phyloP scores from a whole-genome alignment of 208 protist genomes.

The Tritrichomonas musculus region DNA sequence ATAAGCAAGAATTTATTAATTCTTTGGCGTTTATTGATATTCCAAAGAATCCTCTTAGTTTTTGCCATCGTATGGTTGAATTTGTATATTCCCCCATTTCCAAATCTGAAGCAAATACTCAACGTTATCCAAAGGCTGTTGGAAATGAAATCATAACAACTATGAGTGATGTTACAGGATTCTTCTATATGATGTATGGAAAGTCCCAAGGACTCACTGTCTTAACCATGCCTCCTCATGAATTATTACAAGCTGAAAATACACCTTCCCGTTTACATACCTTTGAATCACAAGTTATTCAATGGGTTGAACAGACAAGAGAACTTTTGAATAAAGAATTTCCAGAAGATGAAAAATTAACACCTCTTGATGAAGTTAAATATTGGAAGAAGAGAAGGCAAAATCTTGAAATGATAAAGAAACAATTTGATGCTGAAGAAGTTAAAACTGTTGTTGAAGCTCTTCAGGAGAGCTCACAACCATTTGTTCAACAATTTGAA shows the following conservation, averaged over 20 bases:
- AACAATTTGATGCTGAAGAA: slow-evolving; percentile 23
- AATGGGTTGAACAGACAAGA: slow-evolving; percentile 50
- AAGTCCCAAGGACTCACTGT: slow-evolving; percentile 51
- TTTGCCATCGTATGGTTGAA: neutral
- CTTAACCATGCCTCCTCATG: slow-evolving; percentile 48
- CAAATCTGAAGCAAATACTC: neutral
- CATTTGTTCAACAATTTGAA: neutral
- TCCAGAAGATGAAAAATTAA: neutral
- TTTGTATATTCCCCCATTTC: neutral
- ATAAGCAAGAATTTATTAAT: neutral
- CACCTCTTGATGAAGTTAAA: slow-evolving; percentile 1
- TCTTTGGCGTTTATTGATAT: slow-evolving; percentile 5
- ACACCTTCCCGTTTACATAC: slow-evolving; percentile 46
- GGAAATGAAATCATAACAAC: slow-evolving; percentile 73
- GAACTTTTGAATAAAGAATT: slow-evolving; percentile 46
- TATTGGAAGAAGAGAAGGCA: neutral
- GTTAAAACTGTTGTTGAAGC: neutral
- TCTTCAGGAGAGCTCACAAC: neutral
- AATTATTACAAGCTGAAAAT: slow-evolving; percentile 36
- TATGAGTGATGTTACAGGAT: slow-evolving; percentile 45
- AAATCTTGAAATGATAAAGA: slow-evolving; percentile 38
- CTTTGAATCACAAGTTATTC: slow-evolving; percentile 49
- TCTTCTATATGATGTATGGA: slow-evolving; percentile 48
- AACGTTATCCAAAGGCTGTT: slow-evolving; percentile 67
- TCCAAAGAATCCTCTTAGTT: slow-evolving; percentile 13